Evolutionary conservation across 164 flowering plant genomes (phyloP).

Genomic region (Dillenia turbinata): DNA sequence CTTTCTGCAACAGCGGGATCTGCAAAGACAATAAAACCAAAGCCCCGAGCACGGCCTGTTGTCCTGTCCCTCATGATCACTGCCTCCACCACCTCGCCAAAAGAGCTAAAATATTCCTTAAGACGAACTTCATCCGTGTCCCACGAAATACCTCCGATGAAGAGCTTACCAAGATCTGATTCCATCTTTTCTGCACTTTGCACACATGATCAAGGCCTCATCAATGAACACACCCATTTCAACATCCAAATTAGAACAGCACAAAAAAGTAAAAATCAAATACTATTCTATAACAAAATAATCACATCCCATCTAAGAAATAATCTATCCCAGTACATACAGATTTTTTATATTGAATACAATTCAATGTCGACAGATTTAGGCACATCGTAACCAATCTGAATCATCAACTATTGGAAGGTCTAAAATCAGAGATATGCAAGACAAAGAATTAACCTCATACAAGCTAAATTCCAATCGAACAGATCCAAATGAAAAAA

Average conservation of each 20-base stretch:
- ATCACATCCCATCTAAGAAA: neutral
- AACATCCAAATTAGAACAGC: neutral
- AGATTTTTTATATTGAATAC: neutral
- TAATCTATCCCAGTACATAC: neutral
- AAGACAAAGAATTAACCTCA: neutral
- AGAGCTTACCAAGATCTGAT: conserved; percentile 86
- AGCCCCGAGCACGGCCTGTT: conserved; percentile 90
- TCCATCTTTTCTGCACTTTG: conserved; percentile 55
- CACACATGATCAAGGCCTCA: conserved; percentile 10
- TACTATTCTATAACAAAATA: neutral
- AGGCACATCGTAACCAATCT: conserved; percentile 7
- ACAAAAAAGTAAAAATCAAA: neutral
- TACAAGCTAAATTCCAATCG: neutral
- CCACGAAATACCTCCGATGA: conserved; percentile 94
- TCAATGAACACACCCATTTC: conserved; percentile 8
- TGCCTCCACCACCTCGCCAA: conserved; percentile 85
- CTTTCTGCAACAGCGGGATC: conserved; percentile 85
- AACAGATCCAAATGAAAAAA: neutral
- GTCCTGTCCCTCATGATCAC: conserved; percentile 88
- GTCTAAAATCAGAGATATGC: neutral
- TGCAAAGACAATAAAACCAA: conserved; percentile 82
- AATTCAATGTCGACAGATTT: neutral
- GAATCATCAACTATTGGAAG: neutral
- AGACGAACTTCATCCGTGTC: conserved; percentile 83
- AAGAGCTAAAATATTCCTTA: conserved; percentile 62